Conservation (phyloP, 169 alveolate species). For the Plasmodium fragile region DNA sequence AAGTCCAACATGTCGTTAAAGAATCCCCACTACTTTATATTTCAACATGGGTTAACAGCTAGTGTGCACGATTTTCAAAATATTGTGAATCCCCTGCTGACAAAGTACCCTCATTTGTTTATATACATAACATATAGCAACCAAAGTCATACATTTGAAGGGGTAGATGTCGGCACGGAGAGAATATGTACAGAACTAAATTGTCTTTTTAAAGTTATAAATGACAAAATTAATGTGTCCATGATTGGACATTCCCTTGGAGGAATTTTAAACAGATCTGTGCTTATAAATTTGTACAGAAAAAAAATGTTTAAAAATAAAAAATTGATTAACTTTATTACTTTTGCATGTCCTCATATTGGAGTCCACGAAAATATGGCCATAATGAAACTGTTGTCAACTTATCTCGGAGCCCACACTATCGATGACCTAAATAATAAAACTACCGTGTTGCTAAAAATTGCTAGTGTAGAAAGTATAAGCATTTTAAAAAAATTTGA, state of each 20-base stretch:
- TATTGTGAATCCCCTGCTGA: slow-evolving; percentile 73
- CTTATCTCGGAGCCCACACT: slow-evolving; percentile 80
- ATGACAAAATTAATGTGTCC: slow-evolving; percentile 78
- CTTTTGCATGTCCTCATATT: slow-evolving; percentile 85
- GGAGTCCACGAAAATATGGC: slow-evolving; percentile 83
- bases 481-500: slow-evolving; percentile 75
- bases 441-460: slow-evolving; percentile 77
- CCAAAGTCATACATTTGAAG: slow-evolving; percentile 83
- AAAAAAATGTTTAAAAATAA: slow-evolving; percentile 74
- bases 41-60: slow-evolving; percentile 85
- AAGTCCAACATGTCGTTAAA: slow-evolving; percentile 60
- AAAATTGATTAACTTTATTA: slow-evolving; percentile 79
- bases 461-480: slow-evolving; percentile 76
- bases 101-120: slow-evolving; percentile 78
- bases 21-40: slow-evolving; percentile 81
- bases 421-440: slow-evolving; percentile 83
- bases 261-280: slow-evolving; percentile 79
- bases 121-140: slow-evolving; percentile 81
- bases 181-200: slow-evolving; percentile 78
- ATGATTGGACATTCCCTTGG: slow-evolving; percentile 87
- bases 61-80: slow-evolving; percentile 81
- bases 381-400: slow-evolving; percentile 72
- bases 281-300: slow-evolving; percentile 61
- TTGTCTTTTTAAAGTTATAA: slow-evolving; percentile 76
- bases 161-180: slow-evolving; percentile 81